Evolutionary conservation across 768 basidiomycete genomes (phyloP).

Genomic region (Suillus luteus): DNA sequence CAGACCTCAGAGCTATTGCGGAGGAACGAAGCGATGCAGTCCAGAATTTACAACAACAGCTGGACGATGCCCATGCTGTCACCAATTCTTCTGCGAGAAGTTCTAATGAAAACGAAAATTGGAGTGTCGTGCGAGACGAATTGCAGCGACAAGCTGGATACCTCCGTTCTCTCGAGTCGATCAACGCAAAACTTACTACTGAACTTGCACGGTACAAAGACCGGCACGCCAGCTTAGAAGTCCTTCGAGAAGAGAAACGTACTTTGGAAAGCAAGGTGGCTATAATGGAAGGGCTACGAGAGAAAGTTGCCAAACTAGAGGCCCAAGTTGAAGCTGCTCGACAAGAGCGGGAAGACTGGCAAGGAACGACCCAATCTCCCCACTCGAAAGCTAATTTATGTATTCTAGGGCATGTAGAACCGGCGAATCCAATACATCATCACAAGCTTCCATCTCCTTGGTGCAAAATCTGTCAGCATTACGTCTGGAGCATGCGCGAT

Average conservation of each 20-base stretch:
- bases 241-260: slow-evolving; percentile 74
- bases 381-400: slow-evolving; percentile 10
- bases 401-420: slow-evolving; percentile 40
- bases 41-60: slow-evolving; percentile 46
- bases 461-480: slow-evolving; percentile 60
- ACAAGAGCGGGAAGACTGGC: slow-evolving; percentile 62
- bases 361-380: slow-evolving; percentile 17
- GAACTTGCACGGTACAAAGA: slow-evolving; percentile 59
- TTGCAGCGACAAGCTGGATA: slow-evolving; percentile 66
- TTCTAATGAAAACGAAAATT: slow-evolving; percentile 52
- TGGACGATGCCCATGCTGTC: slow-evolving; percentile 45
- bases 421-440: slow-evolving; percentile 36
- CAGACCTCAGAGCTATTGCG: slow-evolving; percentile 42
- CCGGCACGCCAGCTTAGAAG: slow-evolving; percentile 61
- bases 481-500: slow-evolving; percentile 59
- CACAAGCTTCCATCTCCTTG: slow-evolving; percentile 53
- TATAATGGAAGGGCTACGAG: slow-evolving; percentile 55
- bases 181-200: slow-evolving; percentile 53
- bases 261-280: slow-evolving; percentile 55
- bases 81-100: slow-evolving; percentile 32
- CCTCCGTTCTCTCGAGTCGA: slow-evolving; percentile 57
- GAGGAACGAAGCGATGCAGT: slow-evolving; percentile 44
- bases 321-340: slow-evolving; percentile 65
- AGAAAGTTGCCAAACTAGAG: slow-evolving; percentile 56
- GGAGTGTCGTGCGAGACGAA: slow-evolving; percentile 67